phyloP scores from a whole-genome alignment of 1,284 basidiomycete species.

The Irpex rosettiformis region DNA sequence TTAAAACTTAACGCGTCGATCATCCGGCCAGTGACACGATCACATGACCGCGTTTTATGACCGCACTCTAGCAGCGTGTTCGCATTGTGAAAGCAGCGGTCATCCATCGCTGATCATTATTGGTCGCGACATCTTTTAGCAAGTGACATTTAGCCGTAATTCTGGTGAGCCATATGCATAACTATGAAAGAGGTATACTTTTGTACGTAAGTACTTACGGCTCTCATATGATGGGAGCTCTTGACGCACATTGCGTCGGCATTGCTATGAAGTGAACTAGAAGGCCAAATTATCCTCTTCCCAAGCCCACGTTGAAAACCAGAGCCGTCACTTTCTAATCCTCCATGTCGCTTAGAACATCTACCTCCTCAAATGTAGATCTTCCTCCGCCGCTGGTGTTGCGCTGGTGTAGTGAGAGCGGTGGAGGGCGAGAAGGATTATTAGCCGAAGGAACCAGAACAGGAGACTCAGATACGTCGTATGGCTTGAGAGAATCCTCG shows the following conservation, averaged over 20 bases:
- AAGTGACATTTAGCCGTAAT: no score
- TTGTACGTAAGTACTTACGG: not conserved
- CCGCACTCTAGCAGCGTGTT: no score
- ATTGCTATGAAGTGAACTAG: no score
- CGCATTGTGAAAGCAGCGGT: no score
- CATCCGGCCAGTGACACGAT: not conserved
- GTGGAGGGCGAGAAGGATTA: slow-evolving; percentile 26
- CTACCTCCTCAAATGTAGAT: slow-evolving; percentile 55
- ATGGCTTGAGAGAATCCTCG: slow-evolving; percentile 17
- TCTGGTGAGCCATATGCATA: no score
- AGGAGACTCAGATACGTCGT: slow-evolving; percentile 15
- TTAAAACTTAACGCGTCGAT: no score
- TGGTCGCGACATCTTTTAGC: no score
- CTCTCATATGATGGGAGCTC: not conserved
- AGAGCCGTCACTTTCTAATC: slow-evolving; percentile 42
- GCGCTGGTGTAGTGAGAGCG: slow-evolving; percentile 42
- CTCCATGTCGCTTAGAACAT: slow-evolving; percentile 63
- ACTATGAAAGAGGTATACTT: not conserved
- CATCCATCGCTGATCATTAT: no score
- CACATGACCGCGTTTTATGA: not conserved
- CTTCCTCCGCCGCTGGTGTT: slow-evolving; percentile 29
- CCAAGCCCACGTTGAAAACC: not conserved
- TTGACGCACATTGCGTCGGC: no score
- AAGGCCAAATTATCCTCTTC: not conserved
- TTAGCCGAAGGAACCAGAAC: slow-evolving; percentile 33